Base-by-base conservation (phyloP, 768 basidiomycete species). In the Mycena metata region DNA sequence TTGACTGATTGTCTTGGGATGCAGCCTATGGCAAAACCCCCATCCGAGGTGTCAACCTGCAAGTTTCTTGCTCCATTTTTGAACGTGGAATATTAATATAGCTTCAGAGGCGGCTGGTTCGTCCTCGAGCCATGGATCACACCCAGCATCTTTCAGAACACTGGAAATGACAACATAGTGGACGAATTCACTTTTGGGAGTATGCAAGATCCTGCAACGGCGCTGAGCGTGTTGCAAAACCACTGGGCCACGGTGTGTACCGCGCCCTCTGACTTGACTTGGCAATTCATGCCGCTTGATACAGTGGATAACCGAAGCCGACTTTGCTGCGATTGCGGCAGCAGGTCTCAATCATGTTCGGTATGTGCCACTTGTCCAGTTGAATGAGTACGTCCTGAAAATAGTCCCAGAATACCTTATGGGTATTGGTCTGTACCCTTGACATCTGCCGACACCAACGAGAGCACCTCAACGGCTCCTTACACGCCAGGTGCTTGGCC, bases 351-450 rank as follows among this genome's bases (percentile, higher is more conserved):
- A 89, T 69, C 91, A 91, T 75, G 90, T 92, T 59, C 87, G 91
- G 89, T 91, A 70, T 26, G 81, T 49, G 41, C n/a, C n/a, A n/a
- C n/a, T n/a, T n/a, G n/a, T n/a, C n/a, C n/a, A n/a, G n/a, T n/a
- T n/a, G n/a, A 30, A 30, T 30, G 6, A 30, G 30, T 3, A 30
- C 33, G 30, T 45, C 7, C 30, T 60, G 51, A 64, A n/a, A 50
- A 52, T 24, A 42, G 15, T 43, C 39, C 65, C 39, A 91, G 91
- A 35, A 90, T 93, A 73, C 91, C 91, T 7, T 67, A 92, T 8
- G 91, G 91, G 11, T 93, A 89, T 76, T 93, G 91, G 91, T 90
- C 90, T n/a, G 85, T 92, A n/a, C 91, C 91, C 0, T 78, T 90
- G 39, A 86, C 86, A 5, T 80, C 87, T 36, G 77, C 83, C 16